Base-by-base conservation (phyloP, 495 filamentous ascomycete genomes). In the Friedmanniomyces simplex region DNA sequence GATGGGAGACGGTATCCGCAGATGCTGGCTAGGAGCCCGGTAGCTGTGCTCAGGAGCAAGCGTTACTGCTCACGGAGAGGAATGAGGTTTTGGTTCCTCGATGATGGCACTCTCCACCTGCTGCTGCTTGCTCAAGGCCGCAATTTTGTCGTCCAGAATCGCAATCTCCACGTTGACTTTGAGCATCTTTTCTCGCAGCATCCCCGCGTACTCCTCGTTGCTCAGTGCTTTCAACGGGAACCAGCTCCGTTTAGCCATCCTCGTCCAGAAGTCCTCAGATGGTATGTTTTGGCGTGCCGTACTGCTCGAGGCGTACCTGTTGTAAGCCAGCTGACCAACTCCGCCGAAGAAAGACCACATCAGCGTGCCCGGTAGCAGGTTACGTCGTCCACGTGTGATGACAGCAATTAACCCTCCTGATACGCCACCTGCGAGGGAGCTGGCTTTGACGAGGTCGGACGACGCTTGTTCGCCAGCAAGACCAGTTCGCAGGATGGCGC, bases 141-240 rank as follows among this genome's bases (percentile, higher is more conserved):
- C 81, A 54, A 98, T 90, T 57, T 80, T 83, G 39, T 96, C 91
- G 63, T 96, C 88, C 12, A 95, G 69, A 32, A 96, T 62, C 0
- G 91, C 85, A 62, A 96, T 87, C 56, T 96, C 88, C 11, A 83
- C 88, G 60, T 96, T 83, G 13, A 96, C 71, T 47, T 79, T 77
- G 7, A 98, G 70, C 21, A 95, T 60, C 69, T 85, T 88, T 67
- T 94, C 88, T 63, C 80, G 75, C 37, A 96, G 68, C 63, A 89
- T 86, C 7, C 74, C 72, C 58, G 77, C 79, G 62, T 96, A 98
- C 28, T 96, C 85, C 50, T 86, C 76, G 64, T 96, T 83, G 0
- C 82, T 84, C 21, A 98, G 69, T 13, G 74, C 74, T 52, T 79
- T 88, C 56, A 96, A 69, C 1, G 91, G 93, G 64, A 85, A 89